These are phyloP conservation scores for Diaporthe aspalathi DNA, from an alignment of 2,329 filamentous ascomycete genomes.

Conservation along the genomic window DNA sequence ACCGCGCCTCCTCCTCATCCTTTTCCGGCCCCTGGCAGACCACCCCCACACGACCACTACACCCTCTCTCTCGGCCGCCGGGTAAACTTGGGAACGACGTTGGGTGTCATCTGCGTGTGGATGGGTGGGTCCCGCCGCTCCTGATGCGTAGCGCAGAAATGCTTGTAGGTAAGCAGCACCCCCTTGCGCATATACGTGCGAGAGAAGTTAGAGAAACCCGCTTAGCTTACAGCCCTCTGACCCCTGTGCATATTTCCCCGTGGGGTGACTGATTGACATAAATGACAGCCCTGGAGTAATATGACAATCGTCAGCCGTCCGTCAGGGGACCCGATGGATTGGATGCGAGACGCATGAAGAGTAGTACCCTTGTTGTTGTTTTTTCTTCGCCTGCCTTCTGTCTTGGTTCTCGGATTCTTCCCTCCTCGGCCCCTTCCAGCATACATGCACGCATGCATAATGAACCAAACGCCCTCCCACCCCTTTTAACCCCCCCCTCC, in stretches of 20 bases:
- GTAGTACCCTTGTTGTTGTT: too few relatives aligned
- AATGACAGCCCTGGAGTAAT: not conserved
- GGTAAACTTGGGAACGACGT: slow-evolving; percentile 11
- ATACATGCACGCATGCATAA: slow-evolving; percentile 9
- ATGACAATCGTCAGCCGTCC: not conserved
- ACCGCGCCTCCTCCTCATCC: not conserved
- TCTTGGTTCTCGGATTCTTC: not conserved
- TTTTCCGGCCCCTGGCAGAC: not conserved
- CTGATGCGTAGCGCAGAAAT: not conserved
- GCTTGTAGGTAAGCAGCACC: not conserved
- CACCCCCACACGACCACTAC: slow-evolving; percentile 3
- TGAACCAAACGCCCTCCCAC: not conserved
- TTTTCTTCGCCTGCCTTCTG: not conserved
- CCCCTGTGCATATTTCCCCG: not conserved
- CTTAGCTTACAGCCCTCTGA: not conserved
- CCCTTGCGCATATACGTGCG: not conserved
- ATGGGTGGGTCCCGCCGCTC: not conserved
- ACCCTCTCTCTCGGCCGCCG: slow-evolving; percentile 16
- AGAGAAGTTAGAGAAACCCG: not conserved
- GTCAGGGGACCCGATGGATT: not conserved
- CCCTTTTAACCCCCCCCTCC: too few relatives aligned
- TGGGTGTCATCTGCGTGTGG: too few relatives aligned
- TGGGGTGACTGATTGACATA: slow-evolving; percentile 13
- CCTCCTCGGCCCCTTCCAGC: not conserved
- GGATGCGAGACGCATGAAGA: slow-evolving; percentile 10